Conservation (phyloP, 2,329 filamentous ascomycete genomes). For the Diaporthe batatas region DNA sequence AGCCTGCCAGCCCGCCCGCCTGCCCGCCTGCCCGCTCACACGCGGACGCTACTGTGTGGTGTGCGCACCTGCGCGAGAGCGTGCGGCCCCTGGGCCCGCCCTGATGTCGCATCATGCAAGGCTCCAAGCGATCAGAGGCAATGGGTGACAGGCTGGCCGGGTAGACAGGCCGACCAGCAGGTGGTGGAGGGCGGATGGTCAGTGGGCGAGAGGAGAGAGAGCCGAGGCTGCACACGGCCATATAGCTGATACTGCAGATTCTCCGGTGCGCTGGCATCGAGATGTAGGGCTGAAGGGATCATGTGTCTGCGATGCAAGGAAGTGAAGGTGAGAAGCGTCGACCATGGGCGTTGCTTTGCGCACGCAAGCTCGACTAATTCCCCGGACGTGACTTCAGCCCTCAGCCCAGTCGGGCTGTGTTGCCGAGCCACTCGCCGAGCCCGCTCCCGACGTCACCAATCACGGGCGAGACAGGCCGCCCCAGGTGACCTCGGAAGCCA, state of each 20-base stretch:
- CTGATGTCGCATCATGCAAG: conserved; percentile 30
- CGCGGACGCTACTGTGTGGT: neutral
- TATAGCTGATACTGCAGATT: conserved; percentile 14
- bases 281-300: conserved; percentile 23
- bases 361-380: conserved; percentile 5
- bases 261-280: neutral
- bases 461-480: neutral
- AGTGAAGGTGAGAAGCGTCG: neutral
- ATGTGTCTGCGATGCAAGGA: conserved; percentile 12
- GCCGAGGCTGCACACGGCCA: neutral
- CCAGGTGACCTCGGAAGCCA: conserved; percentile 12
- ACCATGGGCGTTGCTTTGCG: neutral
- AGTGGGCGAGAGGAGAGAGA: neutral
- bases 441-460: conserved; percentile 25
- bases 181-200: neutral
- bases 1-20: conserved; percentile 7
- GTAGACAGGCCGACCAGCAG: neutral
- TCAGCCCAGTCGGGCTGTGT: neutral
- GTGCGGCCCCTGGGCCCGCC: conserved; percentile 18
- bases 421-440: conserved; percentile 1
- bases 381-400: conserved; percentile 1
- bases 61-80: conserved; percentile 6
- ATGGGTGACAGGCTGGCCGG: neutral
- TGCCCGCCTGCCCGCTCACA: neutral
- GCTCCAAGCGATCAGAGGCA: conserved; percentile 24